Evolutionary conservation across 805 yeast genomes (phyloP), one percentile per base, ranked within the genome.

Genomic region (Nematodospora valgi): DNA sequence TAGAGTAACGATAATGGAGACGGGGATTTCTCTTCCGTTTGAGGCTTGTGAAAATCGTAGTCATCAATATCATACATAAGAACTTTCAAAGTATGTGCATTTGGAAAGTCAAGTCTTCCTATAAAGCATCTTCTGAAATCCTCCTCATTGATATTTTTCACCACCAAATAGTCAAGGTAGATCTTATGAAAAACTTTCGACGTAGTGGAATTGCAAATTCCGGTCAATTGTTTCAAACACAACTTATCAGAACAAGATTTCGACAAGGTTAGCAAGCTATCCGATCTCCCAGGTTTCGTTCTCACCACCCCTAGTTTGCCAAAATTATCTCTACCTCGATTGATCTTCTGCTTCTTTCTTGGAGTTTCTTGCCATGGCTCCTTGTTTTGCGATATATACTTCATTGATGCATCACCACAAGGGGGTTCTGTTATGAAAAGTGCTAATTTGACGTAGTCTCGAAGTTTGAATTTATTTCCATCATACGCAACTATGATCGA

Each of bases 181-280:
- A 63, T 49, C 4, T 65, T 64, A 0, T 64, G 55, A n/a, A 54
- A 46, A 10, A 53, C 31, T 5, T 46, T 49, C 24, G 68, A 62
- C 2, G 74, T 70, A 6, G 72, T 32, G 4, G 74, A 50, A 45
- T 72, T 80, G 27, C 74, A 52, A 2, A 82, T 32, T 0, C 87
- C 82, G 0, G 66, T 62, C 23, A 62, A 58, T 52, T 86, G 96
- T 39, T 71, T 70, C 32, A 81, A 34, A 27, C 85, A 70, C 17
- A 91, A 55, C 49, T 91, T 91, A 54, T 91, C 98, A 1, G 94
- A 78, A 54, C 98, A 91, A 1, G 96, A 86, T 54, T 88, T 91
- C 20, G 94, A 84, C 32, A 73, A 56, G 0, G 95, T 74, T 4
- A 78, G 43, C 2, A 73, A 71, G 2, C 96, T 82, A 52, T 93